Conservation (phyloP, 768 basidiomycete species). For the Boletus rufocinnamomeus region DNA sequence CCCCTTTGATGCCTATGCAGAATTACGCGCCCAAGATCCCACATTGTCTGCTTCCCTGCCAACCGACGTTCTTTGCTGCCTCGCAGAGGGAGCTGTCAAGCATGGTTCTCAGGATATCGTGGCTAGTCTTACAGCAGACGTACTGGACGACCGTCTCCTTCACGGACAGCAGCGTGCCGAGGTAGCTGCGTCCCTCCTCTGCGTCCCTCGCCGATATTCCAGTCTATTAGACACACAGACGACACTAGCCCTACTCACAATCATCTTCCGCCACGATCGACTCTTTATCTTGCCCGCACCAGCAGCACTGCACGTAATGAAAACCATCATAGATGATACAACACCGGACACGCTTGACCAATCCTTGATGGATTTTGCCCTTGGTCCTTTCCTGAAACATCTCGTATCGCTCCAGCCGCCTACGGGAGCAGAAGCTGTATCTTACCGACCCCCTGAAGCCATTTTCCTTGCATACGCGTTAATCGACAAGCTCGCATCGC, state of each 20-base stretch:
- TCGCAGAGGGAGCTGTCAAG: constrained; percentile 35
- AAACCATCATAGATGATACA: constrained; percentile 23
- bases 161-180: constrained; percentile 21
- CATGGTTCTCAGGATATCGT: constrained; percentile 35
- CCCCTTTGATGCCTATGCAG: constrained; percentile 32
- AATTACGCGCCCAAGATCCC: constrained; percentile 31
- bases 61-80: constrained; percentile 27
- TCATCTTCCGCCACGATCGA: constrained; percentile 19
- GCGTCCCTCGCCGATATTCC: constrained; percentile 21
- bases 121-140: constrained; percentile 44
- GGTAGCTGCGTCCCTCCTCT: constrained; percentile 32
- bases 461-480: constrained; percentile 45
- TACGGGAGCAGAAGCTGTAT: constrained; percentile 30
- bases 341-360: constrained; percentile 20
- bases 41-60: constrained; percentile 26
- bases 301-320: constrained; percentile 23
- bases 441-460: constrained; percentile 41
- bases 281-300: constrained; percentile 12
- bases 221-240: constrained; percentile 25
- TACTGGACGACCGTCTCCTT: constrained; percentile 35
- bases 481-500: constrained; percentile 42
- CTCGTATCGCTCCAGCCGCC: constrained; percentile 30
- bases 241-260: constrained; percentile 25
- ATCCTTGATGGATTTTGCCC: constrained; percentile 29
- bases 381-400: constrained; percentile 35